Conservation (phyloP, 306 rosid genomes). For the Myrica gale region DNA sequence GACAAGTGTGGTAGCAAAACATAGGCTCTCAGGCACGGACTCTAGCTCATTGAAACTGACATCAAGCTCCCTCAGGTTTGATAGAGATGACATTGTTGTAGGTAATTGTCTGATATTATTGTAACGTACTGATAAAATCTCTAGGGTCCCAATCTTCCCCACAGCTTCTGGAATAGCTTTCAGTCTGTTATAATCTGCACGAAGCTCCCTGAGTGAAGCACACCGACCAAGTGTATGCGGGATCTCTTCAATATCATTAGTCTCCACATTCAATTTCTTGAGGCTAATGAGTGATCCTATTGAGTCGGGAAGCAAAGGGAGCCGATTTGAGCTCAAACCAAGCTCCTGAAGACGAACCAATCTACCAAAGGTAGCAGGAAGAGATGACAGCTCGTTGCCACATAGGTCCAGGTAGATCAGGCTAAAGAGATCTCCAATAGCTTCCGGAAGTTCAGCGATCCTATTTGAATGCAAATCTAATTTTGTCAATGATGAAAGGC, state of each 20-base stretch:
- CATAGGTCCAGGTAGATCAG: constrained; percentile 60
- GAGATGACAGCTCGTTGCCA: constrained; percentile 52
- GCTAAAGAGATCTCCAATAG: constrained; percentile 63
- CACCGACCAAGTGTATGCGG: constrained; percentile 77
- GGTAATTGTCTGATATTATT: constrained; percentile 78
- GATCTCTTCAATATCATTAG: constrained; percentile 78
- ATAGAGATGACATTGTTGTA: constrained; percentile 75
- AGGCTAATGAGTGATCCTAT: constrained; percentile 69
- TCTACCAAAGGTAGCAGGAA: constrained; percentile 72
- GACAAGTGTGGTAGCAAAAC: constrained; percentile 78
- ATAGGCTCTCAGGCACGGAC: constrained; percentile 79
- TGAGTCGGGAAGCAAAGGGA: constrained; percentile 62
- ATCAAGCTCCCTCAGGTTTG: constrained; percentile 71
- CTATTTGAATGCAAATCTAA: constrained; percentile 74
- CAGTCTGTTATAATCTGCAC: constrained; percentile 68
- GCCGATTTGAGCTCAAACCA: constrained; percentile 71
- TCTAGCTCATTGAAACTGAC: constrained; percentile 91
- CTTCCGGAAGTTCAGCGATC: constrained; percentile 58
- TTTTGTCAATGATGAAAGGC: constrained; percentile 63
- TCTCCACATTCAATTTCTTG: constrained; percentile 63
- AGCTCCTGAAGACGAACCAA: constrained; percentile 69
- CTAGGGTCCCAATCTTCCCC: constrained; percentile 73
- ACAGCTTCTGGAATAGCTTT: constrained; percentile 90
- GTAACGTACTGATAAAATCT: constrained; percentile 71
- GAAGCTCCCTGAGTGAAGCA: constrained; percentile 65